Percentiles rank a stretch among this genome's conserved stretches.
These are phyloP conservation scores for Globisporangium rhizosaccharum DNA, from an alignment of 352 stramenopile genomes.

Conservation along the genomic window DNA sequence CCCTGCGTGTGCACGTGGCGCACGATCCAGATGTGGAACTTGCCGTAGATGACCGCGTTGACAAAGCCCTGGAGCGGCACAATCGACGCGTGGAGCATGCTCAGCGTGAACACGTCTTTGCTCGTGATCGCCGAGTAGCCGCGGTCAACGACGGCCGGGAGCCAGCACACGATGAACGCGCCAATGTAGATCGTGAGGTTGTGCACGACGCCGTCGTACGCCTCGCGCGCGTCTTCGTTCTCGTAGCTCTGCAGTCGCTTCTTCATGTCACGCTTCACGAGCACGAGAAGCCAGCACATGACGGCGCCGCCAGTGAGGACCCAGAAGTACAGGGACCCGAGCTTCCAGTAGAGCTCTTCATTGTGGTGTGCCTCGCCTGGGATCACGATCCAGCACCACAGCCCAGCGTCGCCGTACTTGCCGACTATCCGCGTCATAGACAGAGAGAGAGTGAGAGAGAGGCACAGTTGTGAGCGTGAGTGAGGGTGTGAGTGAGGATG, in stretches of 20 bases:
- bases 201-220: constrained; percentile 77
- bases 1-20: constrained; percentile 44
- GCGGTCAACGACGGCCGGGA: constrained; percentile 61
- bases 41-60: constrained; percentile 83
- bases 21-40: constrained; percentile 78
- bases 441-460: neutral
- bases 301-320: constrained; percentile 48
- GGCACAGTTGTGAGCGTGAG: too few relatives aligned
- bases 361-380: constrained; percentile 23
- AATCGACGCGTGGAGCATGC: constrained; percentile 70
- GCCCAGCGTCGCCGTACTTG: constrained; percentile 59
- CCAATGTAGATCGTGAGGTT: constrained; percentile 82
- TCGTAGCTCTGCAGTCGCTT: constrained; percentile 61
- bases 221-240: constrained; percentile 68
- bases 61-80: constrained; percentile 81
- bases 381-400: constrained; percentile 78
- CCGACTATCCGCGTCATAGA: constrained; percentile 21
- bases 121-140: constrained; percentile 55
- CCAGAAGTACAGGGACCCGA: constrained; percentile 71
- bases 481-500: neutral
- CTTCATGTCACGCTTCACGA: constrained; percentile 80
- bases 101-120: constrained; percentile 50
- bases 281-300: constrained; percentile 56
- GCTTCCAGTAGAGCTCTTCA: constrained; percentile 69
- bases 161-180: constrained; percentile 78